Evolutionary conservation across 2,329 filamentous ascomycete genomes (phyloP), one percentile per base, ranked within the genome.

Genomic region (Periconia sp.): DNA sequence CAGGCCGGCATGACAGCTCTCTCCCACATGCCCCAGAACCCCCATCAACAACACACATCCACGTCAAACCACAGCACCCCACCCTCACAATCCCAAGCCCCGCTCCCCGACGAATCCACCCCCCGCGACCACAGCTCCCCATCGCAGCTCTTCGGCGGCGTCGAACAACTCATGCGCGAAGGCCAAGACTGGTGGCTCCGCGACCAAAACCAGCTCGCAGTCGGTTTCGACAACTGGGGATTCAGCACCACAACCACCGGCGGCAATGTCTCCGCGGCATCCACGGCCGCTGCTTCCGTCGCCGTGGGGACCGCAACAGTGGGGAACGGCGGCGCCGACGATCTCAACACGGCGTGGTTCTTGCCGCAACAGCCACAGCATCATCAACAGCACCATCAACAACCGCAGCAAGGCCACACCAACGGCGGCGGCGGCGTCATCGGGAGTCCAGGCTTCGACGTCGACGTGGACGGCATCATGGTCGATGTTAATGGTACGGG

Each of bases 141-240:
- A 10, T 78, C 76, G 10, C 78, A 80, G 11, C 75, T 85, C 48
- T 86, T 87, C 55, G 83, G 84, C 20, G 81, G 81, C 9, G 77
- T 86, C 1, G 83, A 87, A 35, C 81, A 82, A 43, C 70, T 88
- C 6, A 78, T 88, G 3, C 79, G 83, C 44, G 85, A 88, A 47
- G 83, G 82, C 45, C 84, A 87, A 55, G 82, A 88, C 60, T 77
- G 75, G 75, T 86, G 84, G 78, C 77, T 85, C 50, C 76, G 80
- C 35, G 86, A 89, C 62, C 85, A 88, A 61, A 80, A 77, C 17
- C 81, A 82, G 47, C 72, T 88, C 3, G 84, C 82, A 0, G 69
- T 81, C 3, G 85, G 85, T 1, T 83, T 88, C 57, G 85, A 82
- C 23, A 86, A 85, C 50, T 89, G 85, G 85, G 75, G 75, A 50